Evolutionary conservation across 2,329 filamentous ascomycete genomes (phyloP), one percentile per base, ranked within the genome.

Genomic region (Aspergillus sp.): DNA sequence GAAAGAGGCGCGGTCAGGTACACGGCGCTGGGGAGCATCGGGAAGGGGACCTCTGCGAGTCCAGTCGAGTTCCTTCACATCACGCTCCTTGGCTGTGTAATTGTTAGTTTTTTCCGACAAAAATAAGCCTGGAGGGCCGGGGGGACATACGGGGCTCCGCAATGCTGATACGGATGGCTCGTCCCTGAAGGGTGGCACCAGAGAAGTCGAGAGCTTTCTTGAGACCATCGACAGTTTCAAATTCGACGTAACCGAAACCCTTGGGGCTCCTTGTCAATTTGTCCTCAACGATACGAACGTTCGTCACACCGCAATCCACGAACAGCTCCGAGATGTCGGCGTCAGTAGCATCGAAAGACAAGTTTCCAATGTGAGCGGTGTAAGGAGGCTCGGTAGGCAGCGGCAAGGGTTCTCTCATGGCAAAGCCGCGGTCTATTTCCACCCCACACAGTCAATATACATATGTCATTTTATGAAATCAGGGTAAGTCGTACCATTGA

Each of bases 171-270:
- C 91, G 88, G 74, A 99, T 92, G 71, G 88, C 89, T 66, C 95
- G 89, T 66, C 92, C 92, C 74, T 96, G 89, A 75, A 98, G 93
- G 58, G 85, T 87, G 60, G 86, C 82, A 68, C 91, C 90, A 69
- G 93, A 93, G 62, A 95, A 84, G 58, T 87, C 85, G 63, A 99
- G 84, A 56, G 95, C 95, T 78, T 92, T 89, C 81, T 96, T 96
- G 70, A 99, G 81, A 58, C 93, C 93, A 49, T 98, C 93, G 44
- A 95, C 80, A 51, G 86, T 88, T 64, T 83, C 86, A 70, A 99
- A 99, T 76, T 99, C 95, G 64, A 96, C 93, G 74, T 99, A 99
- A 61, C 93, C 95, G 70, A 99, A 99, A 48, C 95, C 95, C 82
- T 99, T 99, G 64, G 95, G 95, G 71, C 93, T 92, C 76, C 89